phyloP scores from a whole-genome alignment of 1,284 basidiomycete genomes.

The Paramarasmius palmivorus region DNA sequence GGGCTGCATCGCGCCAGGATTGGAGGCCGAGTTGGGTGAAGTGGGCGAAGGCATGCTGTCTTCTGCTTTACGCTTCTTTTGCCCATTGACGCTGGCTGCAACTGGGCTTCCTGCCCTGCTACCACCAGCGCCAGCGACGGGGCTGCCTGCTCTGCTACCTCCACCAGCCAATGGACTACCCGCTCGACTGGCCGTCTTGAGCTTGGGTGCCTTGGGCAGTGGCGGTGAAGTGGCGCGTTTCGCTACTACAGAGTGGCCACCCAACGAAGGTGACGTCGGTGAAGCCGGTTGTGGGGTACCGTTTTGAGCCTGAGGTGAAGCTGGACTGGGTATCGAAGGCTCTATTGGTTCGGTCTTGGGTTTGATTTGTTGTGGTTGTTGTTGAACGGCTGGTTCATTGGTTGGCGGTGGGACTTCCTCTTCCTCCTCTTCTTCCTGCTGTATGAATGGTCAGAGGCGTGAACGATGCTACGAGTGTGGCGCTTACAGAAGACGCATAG shows the following conservation, averaged over 20 bases:
- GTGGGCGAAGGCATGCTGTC: constrained; percentile 43
- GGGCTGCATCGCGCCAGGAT: constrained; percentile 25
- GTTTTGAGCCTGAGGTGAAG: constrained; percentile 22
- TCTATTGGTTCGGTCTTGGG: constrained; percentile 32
- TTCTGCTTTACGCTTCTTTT: constrained; percentile 68
- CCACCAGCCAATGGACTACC: constrained; percentile 34
- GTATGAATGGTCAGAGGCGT: constrained; percentile 13
- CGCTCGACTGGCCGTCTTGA: constrained; percentile 42
- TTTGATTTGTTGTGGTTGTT: constrained; percentile 39
- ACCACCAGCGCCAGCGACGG: constrained; percentile 33
- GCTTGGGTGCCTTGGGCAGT: constrained; percentile 68
- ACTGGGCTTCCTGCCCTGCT: constrained; percentile 35
- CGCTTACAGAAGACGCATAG: constrained; percentile 72
- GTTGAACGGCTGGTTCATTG: constrained; percentile 59
- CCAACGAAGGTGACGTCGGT: constrained; percentile 57
- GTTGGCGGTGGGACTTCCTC: constrained; percentile 51
- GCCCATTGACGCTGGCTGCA: constrained; percentile 21
- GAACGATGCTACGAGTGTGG: not conserved
- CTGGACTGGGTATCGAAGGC: constrained; percentile 29
- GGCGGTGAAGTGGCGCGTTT: constrained; percentile 66
- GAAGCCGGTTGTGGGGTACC: constrained; percentile 34
- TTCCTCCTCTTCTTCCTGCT: constrained; percentile 72
- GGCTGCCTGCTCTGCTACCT: constrained; percentile 42
- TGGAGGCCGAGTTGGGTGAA: constrained; percentile 30
- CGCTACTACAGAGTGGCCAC: constrained; percentile 76